Evolutionary conservation across 2,329 filamentous ascomycete species (phyloP).

Genomic region (Verticillium klebahnii): DNA sequence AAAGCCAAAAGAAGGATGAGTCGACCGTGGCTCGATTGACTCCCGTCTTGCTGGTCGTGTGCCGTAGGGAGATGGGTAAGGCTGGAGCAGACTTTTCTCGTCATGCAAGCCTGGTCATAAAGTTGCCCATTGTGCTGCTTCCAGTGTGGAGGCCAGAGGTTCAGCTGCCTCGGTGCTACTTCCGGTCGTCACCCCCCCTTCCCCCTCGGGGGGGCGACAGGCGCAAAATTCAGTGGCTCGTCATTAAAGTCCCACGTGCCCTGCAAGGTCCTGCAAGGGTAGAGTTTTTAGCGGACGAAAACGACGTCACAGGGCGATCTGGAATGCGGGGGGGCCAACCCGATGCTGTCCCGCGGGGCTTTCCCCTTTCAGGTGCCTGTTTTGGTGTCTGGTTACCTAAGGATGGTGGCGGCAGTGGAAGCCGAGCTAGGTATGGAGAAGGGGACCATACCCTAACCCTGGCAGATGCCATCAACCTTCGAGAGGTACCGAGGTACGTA

Average conservation of each 20-base stretch:
- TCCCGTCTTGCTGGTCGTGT: not conserved
- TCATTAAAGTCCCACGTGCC: not conserved
- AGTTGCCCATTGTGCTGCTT: not conserved
- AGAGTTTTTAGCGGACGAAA: conserved; percentile 1
- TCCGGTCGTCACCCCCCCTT: not conserved
- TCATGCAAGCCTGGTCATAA: not conserved
- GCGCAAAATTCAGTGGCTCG: not conserved
- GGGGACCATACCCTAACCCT: too few relatives aligned
- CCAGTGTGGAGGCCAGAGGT: not conserved
- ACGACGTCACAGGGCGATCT: conserved; percentile 4
- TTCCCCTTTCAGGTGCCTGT: too few relatives aligned
- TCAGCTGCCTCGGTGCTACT: not conserved
- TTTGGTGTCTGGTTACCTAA: too few relatives aligned
- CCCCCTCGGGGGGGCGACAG: not conserved
- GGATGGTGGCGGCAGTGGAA: too few relatives aligned
- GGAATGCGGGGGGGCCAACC: conserved; percentile 1
- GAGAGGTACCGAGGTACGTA: not conserved
- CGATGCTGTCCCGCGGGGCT: not conserved
- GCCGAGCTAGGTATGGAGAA: too few relatives aligned
- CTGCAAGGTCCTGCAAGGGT: not conserved
- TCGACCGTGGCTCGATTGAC: not conserved
- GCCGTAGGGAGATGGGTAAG: not conserved
- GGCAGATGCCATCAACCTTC: too few relatives aligned
- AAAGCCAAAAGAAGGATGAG: not conserved
- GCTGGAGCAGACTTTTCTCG: not conserved